These are phyloP conservation scores for Forsythia viridissima DNA, from an alignment of 257 asterid species.

Conservation along the genomic window DNA sequence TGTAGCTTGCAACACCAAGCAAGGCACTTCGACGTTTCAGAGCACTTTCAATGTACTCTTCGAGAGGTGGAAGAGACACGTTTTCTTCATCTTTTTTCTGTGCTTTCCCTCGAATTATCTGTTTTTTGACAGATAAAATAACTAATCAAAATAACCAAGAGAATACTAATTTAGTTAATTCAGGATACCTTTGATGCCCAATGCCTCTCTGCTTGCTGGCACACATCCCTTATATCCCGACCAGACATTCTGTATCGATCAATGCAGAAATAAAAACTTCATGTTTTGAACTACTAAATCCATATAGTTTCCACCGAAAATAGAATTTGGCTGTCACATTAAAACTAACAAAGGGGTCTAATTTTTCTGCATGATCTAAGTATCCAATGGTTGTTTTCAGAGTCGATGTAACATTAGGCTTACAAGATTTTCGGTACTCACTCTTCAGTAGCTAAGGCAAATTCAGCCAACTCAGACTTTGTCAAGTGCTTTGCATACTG, in stretches of 20 bases:
- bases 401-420: not conserved
- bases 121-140: constrained; percentile 9
- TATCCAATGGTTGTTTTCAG: not conserved
- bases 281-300: not conserved
- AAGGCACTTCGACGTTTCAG: constrained; percentile 46
- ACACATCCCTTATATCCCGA: constrained; percentile 87
- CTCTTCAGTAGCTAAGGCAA: constrained; percentile 72
- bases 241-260: constrained; percentile 75
- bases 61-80: constrained; percentile 64
- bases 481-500: constrained; percentile 94
- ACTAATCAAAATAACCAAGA: constrained; percentile 1
- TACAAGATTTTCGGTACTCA: constrained; percentile 32
- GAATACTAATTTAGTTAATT: not conserved
- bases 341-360: not conserved
- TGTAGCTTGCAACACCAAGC: constrained; percentile 36
- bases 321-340: not conserved
- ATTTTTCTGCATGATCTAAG: not conserved
- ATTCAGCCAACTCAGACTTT: constrained; percentile 62
- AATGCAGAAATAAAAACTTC: not conserved
- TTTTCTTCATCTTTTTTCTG: constrained; percentile 37
- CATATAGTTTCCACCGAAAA: not conserved
- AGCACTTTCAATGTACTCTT: constrained; percentile 65
- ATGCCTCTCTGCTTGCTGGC: constrained; percentile 95
- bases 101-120: constrained; percentile 80
- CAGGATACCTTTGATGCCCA: constrained; percentile 95